These are phyloP conservation scores for Magnusiomyces tetraspermus DNA, from an alignment of 1,139 yeast genomes.

Conservation along the genomic window DNA sequence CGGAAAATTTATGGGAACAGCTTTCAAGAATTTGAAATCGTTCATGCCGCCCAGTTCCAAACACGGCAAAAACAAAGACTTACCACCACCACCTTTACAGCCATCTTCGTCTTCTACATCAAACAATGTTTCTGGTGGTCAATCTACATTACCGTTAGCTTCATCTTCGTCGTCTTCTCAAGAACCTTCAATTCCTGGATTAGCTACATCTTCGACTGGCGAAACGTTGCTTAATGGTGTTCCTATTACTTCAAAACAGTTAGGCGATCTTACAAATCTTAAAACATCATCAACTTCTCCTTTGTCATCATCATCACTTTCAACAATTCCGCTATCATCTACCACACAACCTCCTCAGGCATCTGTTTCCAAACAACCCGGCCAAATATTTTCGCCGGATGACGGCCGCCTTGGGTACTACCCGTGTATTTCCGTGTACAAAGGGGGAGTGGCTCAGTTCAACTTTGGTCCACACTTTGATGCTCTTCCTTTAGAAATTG, in stretches of 20 bases:
- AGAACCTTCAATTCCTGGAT: background rate
- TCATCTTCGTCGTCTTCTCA: too few species aligned
- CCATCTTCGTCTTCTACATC: background rate
- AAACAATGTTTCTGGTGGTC: too few species aligned
- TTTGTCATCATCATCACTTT: too few species aligned
- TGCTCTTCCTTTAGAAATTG: constrained; percentile 32
- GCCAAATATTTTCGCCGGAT: constrained; percentile 33
- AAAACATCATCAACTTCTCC: background rate
- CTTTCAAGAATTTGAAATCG: constrained; percentile 60
- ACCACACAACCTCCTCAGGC: constrained; percentile 9
- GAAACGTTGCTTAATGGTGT: background rate
- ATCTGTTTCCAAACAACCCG: constrained; percentile 14
- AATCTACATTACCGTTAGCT: too few species aligned
- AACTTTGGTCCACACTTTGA: constrained; percentile 63
- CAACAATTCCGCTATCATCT: background rate
- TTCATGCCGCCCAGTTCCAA: constrained; percentile 67
- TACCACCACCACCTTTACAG: constrained; percentile 1
- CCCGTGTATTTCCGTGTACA: constrained; percentile 79
- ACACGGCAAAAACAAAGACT: constrained; percentile 13
- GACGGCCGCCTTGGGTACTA: constrained; percentile 86
- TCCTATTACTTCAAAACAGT: background rate
- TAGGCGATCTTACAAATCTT: background rate
- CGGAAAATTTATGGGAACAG: constrained; percentile 56
- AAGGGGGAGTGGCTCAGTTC: constrained; percentile 65
- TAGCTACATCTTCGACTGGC: background rate